Conservation (phyloP, 2,329 filamentous ascomycete species). For the Trichoderma sp. region DNA sequence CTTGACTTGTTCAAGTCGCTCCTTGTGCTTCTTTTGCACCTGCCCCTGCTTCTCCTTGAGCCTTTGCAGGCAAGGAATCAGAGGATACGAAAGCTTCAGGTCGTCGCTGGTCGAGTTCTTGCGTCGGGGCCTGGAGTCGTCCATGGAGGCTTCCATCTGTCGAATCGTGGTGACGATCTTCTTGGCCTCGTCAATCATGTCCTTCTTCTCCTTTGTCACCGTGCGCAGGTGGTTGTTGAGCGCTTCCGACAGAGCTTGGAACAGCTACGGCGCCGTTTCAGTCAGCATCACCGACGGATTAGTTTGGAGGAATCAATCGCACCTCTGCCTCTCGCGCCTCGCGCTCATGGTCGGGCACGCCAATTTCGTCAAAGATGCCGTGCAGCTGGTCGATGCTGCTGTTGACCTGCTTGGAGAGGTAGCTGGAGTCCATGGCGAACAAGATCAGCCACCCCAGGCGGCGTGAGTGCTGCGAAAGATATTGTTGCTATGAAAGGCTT, state of each 20-base stretch:
- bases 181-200: slow-evolving; percentile 86
- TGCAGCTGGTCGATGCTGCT: slow-evolving; percentile 92
- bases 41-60: slow-evolving; percentile 85
- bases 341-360: slow-evolving; percentile 89
- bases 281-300: background rate
- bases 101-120: slow-evolving; percentile 68
- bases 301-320: slow-evolving; percentile 29
- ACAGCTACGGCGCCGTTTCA: slow-evolving; percentile 62
- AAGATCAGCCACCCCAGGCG: slow-evolving; percentile 18
- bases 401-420: slow-evolving; percentile 92
- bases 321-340: slow-evolving; percentile 89
- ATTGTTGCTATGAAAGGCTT: slow-evolving; percentile 28
- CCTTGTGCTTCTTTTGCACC: slow-evolving; percentile 79
- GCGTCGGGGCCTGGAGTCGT: slow-evolving; percentile 68
- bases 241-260: slow-evolving; percentile 86
- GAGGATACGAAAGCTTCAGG: slow-evolving; percentile 77
- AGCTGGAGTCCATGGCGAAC: slow-evolving; percentile 78
- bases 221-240: slow-evolving; percentile 85
- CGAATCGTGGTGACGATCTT: slow-evolving; percentile 81
- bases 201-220: slow-evolving; percentile 85
- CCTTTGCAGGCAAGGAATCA: slow-evolving; percentile 74
- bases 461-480: slow-evolving; percentile 11
- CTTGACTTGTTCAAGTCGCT: slow-evolving; percentile 93
- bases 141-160: slow-evolving; percentile 90
- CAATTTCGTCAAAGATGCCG: slow-evolving; percentile 95